Evolutionary conservation across 2,329 filamentous ascomycete species (phyloP).

Genomic region (Phialophora chinensis): DNA sequence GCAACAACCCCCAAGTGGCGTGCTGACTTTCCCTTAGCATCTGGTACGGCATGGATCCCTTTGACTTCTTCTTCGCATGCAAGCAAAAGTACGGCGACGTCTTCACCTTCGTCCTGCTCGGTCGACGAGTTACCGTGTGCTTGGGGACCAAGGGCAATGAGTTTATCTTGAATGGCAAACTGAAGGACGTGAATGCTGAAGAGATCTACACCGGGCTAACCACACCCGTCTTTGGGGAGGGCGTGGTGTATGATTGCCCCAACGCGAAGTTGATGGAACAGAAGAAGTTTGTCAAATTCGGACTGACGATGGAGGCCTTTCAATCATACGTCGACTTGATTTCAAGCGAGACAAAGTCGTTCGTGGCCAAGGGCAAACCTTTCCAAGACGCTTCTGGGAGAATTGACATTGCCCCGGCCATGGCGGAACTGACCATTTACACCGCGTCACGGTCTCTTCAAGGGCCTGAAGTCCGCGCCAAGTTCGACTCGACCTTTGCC

Average conservation of each 20-base stretch:
- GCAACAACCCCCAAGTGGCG: not conserved
- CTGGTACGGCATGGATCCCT: slow-evolving; percentile 64
- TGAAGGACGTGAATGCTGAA: slow-evolving; percentile 87
- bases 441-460: slow-evolving; percentile 79
- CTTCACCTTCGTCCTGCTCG: slow-evolving; percentile 87
- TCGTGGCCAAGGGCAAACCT: slow-evolving; percentile 58
- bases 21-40: slow-evolving; percentile 36
- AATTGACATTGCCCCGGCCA: slow-evolving; percentile 68
- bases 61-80: slow-evolving; percentile 77
- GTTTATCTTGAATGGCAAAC: slow-evolving; percentile 90
- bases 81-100: slow-evolving; percentile 85
- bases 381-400: slow-evolving; percentile 65
- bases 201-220: slow-evolving; percentile 83
- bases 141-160: slow-evolving; percentile 84
- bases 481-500: slow-evolving; percentile 74
- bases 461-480: slow-evolving; percentile 74
- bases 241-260: slow-evolving; percentile 77
- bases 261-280: slow-evolving; percentile 95
- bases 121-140: slow-evolving; percentile 86
- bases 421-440: slow-evolving; percentile 80
- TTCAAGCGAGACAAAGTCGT: slow-evolving; percentile 70
- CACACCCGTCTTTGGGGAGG: slow-evolving; percentile 75
- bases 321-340: slow-evolving; percentile 80
- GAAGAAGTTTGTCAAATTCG: slow-evolving; percentile 79
- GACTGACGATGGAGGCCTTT: slow-evolving; percentile 65